phyloP scores from a whole-genome alignment of 805 yeast species.

The Saturnispora serradocipensis region DNA sequence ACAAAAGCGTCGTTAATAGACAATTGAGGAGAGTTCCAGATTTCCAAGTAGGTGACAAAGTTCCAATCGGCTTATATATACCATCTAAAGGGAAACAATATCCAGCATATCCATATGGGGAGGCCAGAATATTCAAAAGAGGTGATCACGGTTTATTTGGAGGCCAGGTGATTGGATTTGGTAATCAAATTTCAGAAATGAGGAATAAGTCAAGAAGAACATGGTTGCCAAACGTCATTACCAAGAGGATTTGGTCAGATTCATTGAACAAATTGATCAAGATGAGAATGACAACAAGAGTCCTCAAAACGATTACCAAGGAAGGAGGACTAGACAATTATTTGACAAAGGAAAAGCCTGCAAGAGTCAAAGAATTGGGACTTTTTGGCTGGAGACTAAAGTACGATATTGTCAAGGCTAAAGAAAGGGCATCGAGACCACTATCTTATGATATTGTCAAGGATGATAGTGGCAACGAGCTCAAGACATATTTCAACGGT shows the following conservation, averaged over 20 bases:
- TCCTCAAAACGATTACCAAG: constrained; percentile 74
- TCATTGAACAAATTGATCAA: constrained; percentile 48
- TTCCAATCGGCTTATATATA: constrained; percentile 32
- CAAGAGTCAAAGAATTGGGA: constrained; percentile 88
- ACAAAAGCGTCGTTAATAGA: constrained; percentile 39
- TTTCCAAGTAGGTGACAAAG: constrained; percentile 46
- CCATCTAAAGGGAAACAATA: constrained; percentile 36
- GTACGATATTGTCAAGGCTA: constrained; percentile 52
- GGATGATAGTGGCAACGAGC: constrained; percentile 24
- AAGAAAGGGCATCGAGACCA: constrained; percentile 31
- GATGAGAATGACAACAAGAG: constrained; percentile 66
- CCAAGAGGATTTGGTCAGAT: constrained; percentile 77
- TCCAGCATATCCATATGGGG: constrained; percentile 75
- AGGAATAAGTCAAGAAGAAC: constrained; percentile 61
- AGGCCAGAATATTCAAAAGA: constrained; percentile 68
- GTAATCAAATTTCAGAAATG: constrained; percentile 70
- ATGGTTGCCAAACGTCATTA: constrained; percentile 77
- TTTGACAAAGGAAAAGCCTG: constrained; percentile 75
- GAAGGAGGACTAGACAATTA: constrained; percentile 96
- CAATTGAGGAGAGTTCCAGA: constrained; percentile 34
- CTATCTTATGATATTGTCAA: constrained; percentile 25
- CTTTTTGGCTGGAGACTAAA: constrained; percentile 87
- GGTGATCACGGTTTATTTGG: constrained; percentile 87
- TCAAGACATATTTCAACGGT: constrained; percentile 43
- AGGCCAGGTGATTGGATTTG: constrained; percentile 70